These are phyloP conservation scores for Capsicum chinense DNA, from an alignment of 257 asterid genomes.

Conservation along the genomic window DNA sequence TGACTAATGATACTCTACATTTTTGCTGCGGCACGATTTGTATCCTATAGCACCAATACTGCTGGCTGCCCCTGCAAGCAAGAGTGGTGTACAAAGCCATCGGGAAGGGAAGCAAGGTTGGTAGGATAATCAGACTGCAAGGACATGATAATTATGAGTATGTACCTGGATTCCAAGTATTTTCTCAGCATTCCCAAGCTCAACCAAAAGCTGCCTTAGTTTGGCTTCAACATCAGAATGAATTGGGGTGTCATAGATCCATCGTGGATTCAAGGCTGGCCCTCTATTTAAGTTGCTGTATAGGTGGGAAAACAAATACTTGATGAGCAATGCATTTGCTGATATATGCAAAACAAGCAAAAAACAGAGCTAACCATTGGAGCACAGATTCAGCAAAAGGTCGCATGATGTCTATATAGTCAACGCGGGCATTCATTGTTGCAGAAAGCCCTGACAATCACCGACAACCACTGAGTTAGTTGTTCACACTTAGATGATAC, in stretches of 20 bases:
- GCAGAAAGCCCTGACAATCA: conserved; percentile 85
- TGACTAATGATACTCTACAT: not conserved
- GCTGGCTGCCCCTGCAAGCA: conserved; percentile 15
- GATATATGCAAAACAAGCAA: conserved; percentile 27
- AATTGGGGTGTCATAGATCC: conserved; percentile 80
- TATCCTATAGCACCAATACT: not conserved
- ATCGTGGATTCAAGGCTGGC: conserved; percentile 64
- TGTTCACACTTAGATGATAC: conserved; percentile 33
- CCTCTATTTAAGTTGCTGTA: conserved; percentile 77
- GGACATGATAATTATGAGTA: not conserved
- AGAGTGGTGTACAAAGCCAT: conserved; percentile 14
- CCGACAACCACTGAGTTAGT: conserved; percentile 36
- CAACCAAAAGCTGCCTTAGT: conserved; percentile 80
- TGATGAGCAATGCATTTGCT: conserved; percentile 38
- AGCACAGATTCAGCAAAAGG: conserved; percentile 97
- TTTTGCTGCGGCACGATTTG: not conserved
- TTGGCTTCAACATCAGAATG: conserved; percentile 83
- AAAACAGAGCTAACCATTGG: conserved; percentile 59
- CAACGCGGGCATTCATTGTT: conserved; percentile 77
- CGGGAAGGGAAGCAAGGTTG: conserved; percentile 21
- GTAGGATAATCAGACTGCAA: conserved; percentile 21
- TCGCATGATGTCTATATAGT: conserved; percentile 87
- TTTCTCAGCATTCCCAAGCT: conserved; percentile 84
- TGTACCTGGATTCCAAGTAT: conserved; percentile 95
- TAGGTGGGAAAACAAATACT: conserved; percentile 35